Percentiles rank a stretch among this genome's conserved stretches.
These are phyloP conservation scores for Botrytis sinoallii DNA, from an alignment of 2,329 filamentous ascomycete genomes.

Conservation along the genomic window DNA sequence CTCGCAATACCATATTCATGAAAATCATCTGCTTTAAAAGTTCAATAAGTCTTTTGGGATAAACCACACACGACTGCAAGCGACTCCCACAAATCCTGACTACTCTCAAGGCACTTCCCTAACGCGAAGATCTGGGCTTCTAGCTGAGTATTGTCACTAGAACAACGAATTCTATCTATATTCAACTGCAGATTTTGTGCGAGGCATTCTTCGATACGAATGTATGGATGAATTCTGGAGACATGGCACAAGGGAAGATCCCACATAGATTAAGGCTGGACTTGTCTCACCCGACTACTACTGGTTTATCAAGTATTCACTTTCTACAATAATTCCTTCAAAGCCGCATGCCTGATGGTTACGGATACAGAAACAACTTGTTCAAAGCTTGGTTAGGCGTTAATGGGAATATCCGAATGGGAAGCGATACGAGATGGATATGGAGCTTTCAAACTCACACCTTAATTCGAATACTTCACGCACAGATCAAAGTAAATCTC, in stretches of 20 bases:
- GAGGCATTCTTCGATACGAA: slow-evolving; percentile 50
- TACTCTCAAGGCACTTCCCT: slow-evolving; percentile 42
- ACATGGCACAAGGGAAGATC: not conserved
- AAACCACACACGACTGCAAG: slow-evolving; percentile 22
- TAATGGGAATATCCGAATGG: slow-evolving; percentile 3
- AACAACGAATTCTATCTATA: slow-evolving; percentile 63
- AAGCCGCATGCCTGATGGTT: slow-evolving; percentile 44
- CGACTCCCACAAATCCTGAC: slow-evolving; percentile 22
- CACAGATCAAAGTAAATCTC: not conserved
- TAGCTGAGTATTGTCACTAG: slow-evolving; percentile 57
- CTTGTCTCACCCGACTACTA: slow-evolving; percentile 65
- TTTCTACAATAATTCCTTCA: slow-evolving; percentile 59
- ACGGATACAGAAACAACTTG: not conserved
- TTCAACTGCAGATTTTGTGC: slow-evolving; percentile 61
- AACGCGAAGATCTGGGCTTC: slow-evolving; percentile 57
- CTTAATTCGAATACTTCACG: not conserved
- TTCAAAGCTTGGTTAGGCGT: fast-evolving
- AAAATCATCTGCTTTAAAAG: not conserved
- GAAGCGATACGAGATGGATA: not conserved
- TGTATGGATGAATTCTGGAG: slow-evolving; percentile 56
- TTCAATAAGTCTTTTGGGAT: slow-evolving; percentile 3
- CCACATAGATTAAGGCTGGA: slow-evolving; percentile 62
- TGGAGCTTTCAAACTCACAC: not conserved
- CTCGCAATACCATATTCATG: not conserved
- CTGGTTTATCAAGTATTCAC: slow-evolving; percentile 66